Percentiles rank a stretch among this genome's conserved stretches.
These are phyloP conservation scores for Penicillium verhagenii DNA, from an alignment of 495 filamentous ascomycete species.

Conservation along the genomic window DNA sequence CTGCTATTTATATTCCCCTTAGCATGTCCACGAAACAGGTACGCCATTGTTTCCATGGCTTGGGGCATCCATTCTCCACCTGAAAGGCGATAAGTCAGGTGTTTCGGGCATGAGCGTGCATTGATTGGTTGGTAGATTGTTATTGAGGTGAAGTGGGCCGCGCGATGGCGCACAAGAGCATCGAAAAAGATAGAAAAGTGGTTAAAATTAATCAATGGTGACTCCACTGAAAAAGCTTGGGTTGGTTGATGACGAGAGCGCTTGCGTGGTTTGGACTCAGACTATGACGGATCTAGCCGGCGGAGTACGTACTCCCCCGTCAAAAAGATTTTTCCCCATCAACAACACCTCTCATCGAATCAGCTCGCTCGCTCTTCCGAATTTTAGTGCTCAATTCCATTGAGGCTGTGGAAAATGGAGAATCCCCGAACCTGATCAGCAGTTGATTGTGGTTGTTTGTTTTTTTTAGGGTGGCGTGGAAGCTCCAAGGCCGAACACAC, in stretches of 20 bases:
- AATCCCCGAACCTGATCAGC: background rate
- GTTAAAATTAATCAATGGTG: constrained; percentile 3
- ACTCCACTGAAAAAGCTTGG: constrained; percentile 20
- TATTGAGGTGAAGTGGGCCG: constrained; percentile 6
- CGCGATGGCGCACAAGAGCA: background rate
- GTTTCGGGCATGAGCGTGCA: background rate
- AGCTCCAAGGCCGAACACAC: background rate
- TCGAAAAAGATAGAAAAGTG: background rate
- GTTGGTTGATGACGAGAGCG: constrained; percentile 25
- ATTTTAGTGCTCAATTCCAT: background rate
- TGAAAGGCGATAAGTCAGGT: constrained; percentile 7
- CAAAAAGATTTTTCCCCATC: constrained; percentile 3
- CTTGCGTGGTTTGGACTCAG: constrained; percentile 23
- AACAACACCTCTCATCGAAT: background rate
- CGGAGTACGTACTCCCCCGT: constrained; percentile 15
- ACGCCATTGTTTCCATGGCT: constrained; percentile 11
- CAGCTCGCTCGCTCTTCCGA: background rate
- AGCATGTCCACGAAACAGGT: constrained; percentile 7
- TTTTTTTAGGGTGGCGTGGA: background rate
- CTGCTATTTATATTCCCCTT: constrained; percentile 15
- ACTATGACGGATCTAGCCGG: constrained; percentile 18
- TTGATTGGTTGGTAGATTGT: constrained; percentile 11
- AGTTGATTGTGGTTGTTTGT: background rate
- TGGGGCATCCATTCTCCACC: constrained; percentile 7
- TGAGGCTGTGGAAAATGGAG: background rate